Base-by-base conservation (phyloP, 768 basidiomycete genomes). In the Nidularia sp. region DNA sequence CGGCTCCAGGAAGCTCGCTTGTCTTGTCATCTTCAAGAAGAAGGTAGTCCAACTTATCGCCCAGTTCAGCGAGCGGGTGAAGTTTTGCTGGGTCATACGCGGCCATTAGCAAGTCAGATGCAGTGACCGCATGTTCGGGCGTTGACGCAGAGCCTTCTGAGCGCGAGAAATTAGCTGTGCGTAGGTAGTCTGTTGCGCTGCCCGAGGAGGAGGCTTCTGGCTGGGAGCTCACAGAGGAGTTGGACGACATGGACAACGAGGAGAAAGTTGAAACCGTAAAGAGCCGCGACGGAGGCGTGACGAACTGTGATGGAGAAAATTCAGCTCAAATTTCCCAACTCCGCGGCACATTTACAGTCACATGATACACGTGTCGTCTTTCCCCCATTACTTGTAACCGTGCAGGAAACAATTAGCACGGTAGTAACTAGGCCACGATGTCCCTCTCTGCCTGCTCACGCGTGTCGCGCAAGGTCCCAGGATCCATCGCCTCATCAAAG, bases 1-100 rank as follows among this genome's bases (percentile, higher is more conserved):
- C 81, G 61, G 90, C 84, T 48, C 97, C 97, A 65, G 93, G 93
- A 55, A 97, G 75, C 50, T 92, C 85, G 69, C 72, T 93, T 61
- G 87, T 86, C 77, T 98, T 96, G 74, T 96, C 96, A 70, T 99
- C 97, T 57, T 98, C 96, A 53, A 99, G 81, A 60, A 91, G 79
- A 50, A 99, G 76, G 73, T 97, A 98, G 72, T 99, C 97, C 59
- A 99, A 75, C 77, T 93, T 88, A 68, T 93, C 91, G 56, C 93
- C 88, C 55, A 98, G 76, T 51, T 86, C 86, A 44, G 97, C 95
- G 62, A 99, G 76, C 51, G 97, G 97, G 67, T 99, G 97, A 51
- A 99, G 79, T 72, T 84, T 86, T 48, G 92, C 81, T 50, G 95
- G 91, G 75, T 98, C 94, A 72, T 92, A 95, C 8, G 88, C 81